Conservation (phyloP, 805 yeast species). For the Starmerella lactis-condensi region DNA sequence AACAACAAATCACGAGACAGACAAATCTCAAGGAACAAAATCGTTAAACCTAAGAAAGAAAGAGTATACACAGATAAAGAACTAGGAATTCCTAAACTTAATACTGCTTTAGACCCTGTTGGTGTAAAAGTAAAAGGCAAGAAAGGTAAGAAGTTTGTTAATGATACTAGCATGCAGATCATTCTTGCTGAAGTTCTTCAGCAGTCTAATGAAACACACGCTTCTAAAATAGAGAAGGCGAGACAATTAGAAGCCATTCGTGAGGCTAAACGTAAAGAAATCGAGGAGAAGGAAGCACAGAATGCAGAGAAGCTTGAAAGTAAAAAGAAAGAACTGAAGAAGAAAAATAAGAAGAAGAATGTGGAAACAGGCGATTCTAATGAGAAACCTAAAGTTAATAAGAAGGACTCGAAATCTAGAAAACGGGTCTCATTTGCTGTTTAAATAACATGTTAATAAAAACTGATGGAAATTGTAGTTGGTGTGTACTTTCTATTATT, state of each 20-base stretch:
- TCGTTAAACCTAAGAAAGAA: constrained; percentile 15
- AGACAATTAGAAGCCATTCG: constrained; percentile 78
- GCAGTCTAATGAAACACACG: constrained; percentile 55
- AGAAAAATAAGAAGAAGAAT: constrained; percentile 23
- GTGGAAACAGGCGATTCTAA: constrained; percentile 16
- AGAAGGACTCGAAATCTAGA: constrained; percentile 2
- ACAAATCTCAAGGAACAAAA: constrained; percentile 9
- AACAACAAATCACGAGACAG: constrained; percentile 17
- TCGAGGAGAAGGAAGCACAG: constrained; percentile 62
- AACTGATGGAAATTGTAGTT: no score
- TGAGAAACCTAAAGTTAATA: not conserved
- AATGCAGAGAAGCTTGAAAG: constrained; percentile 52
- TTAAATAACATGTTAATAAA: not conserved
- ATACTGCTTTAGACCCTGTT: constrained; percentile 60
- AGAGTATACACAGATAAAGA: constrained; percentile 52
- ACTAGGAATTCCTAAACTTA: constrained; percentile 58
- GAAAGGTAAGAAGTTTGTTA: constrained; percentile 43
- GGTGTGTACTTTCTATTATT: no score
- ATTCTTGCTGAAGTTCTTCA: constrained; percentile 69
- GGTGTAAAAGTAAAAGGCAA: constrained; percentile 73
- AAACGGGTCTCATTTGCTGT: constrained; percentile 13
- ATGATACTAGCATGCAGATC: constrained; percentile 54
- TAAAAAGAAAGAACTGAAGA: constrained; percentile 59
- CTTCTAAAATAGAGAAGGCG: constrained; percentile 78
- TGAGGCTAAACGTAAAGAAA: constrained; percentile 67